These are phyloP conservation scores for Fusarium sp. DNA, from an alignment of 2,329 filamentous ascomycete species.

Conservation along the genomic window DNA sequence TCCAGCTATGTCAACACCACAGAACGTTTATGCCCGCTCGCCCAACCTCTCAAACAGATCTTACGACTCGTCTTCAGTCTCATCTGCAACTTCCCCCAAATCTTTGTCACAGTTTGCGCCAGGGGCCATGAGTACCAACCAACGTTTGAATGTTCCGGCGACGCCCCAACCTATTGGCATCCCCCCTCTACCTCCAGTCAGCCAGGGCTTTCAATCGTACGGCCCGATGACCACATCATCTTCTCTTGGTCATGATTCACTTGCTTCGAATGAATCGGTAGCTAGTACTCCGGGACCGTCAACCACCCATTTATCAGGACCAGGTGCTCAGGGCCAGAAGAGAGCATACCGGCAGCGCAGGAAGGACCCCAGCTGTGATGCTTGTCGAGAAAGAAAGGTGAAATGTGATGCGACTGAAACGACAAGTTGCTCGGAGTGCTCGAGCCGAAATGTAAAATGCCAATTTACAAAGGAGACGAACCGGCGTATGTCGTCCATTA, in stretches of 20 bases:
- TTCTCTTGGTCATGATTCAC: constrained; percentile 69
- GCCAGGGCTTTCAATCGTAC: constrained; percentile 65
- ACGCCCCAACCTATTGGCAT: constrained; percentile 67
- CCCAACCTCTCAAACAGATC: constrained; percentile 71
- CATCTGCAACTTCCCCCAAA: constrained; percentile 71
- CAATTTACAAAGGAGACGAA: constrained; percentile 99
- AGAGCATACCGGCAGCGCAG: constrained; percentile 93
- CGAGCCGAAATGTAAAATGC: constrained; percentile 95
- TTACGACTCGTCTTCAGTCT: constrained; percentile 74
- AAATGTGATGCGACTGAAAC: constrained; percentile 98
- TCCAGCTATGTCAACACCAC: constrained; percentile 63
- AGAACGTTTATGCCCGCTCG: constrained; percentile 70
- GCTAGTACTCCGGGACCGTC: constrained; percentile 64
- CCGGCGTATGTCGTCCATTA: constrained; percentile 98
- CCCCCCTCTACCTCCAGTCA: constrained; percentile 62
- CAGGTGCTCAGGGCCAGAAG: constrained; percentile 78
- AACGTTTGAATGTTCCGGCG: constrained; percentile 62
- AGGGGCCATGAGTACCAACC: constrained; percentile 65
- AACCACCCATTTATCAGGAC: constrained; percentile 55
- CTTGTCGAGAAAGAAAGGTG: constrained; percentile 87
- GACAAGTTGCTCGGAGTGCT: constrained; percentile 96
- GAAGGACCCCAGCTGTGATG: constrained; percentile 98
- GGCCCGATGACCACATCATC: constrained; percentile 63
- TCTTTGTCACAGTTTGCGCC: constrained; percentile 65
- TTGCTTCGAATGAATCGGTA: constrained; percentile 70